Base-by-base conservation (phyloP, 306 rosid species). In the Prosopis cineraria region DNA sequence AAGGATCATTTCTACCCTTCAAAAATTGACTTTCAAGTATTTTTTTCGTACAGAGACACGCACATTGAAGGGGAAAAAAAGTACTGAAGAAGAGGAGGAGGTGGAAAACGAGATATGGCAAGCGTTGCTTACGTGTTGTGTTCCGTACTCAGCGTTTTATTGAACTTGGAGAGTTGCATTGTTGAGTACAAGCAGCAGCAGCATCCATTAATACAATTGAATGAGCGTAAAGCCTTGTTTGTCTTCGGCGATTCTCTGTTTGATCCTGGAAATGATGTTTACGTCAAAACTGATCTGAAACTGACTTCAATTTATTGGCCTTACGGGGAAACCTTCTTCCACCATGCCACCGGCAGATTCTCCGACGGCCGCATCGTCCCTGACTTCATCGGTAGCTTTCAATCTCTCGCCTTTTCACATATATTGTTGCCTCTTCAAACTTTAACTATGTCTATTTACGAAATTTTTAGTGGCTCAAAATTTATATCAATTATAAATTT, bases 301-400 rank as follows among this genome's bases (percentile, higher is more conserved):
- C 8, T 31, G 6, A 0, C 6, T n/a, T 25, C 50, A 9, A 0
- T 4, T 33, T 41, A 63, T 7, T 7, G 19, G 45, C 79, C 72
- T 0, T 75, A 75, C 36, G 79, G 79, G 6, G 64, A 75, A 47
- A 64, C 64, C 11, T 75, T 11, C 24, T 75, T 63, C 72, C 52
- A 47, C n/a, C 72, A 34, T 24, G 25, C 79, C 33, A 75, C 79
- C 0, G 64, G 79, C 9, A 45, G 79, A 64, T 75, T 45, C 50
- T 45, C 27, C 0, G 52, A 75, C 22, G 79, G 79, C 0, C 79
- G 72, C 6, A 0, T 75, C 3, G 37, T 64, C 41, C 72, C 79
- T 33, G 72, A 75, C 68, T 75, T 64, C 50, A 63, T 75, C 1
- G 79, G 79, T 75, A 22, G 16, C 19, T 52, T 43, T n/a, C n/a